Base-by-base conservation (phyloP, 1,139 yeast genomes). In the Ashbya aceris region DNA sequence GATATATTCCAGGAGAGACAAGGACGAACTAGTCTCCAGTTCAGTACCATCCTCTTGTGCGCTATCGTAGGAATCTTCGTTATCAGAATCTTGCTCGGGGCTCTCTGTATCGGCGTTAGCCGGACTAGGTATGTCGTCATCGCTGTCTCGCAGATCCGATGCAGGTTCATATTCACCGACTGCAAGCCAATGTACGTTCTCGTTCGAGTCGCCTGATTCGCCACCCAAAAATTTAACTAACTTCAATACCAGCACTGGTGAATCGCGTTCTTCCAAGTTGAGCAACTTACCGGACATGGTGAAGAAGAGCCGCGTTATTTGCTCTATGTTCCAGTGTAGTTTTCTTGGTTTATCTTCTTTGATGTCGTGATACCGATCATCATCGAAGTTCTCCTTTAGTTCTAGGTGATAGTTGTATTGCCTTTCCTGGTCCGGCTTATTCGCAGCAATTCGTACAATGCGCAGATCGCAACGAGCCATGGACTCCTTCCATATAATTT, bases 401-500 rank as follows among this genome's bases (percentile, higher is more conserved):
- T 56, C 61, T 31, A 84, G 52, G 8, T 58, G 58, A 55, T 81
- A 83, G 4, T 57, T 50, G 51, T 64, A 78, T 2, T 45, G 40
- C n/a, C 5, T 6, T n/a, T 34, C 35, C 11, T 6, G 27, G n/a
- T 27, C 37, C 11, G 38, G 11, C 2, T 40, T 33, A 2, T 41
- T 45, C 5, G 36, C 27, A 30, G n/a, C 28, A 39, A 40, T 13
- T 44, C 77, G 61, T 41, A 64, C 50, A 7, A 81, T 56, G 17
- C 64, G 60, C 1, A 76, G 73, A 44, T 62, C 59, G 34, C 82
- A 74, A 43, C 78, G 68, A 7, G 86, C 80, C 61, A 67, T 77
- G 44, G 79, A 81, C 53, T 83, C 94, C 51, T 80, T 81, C 94
- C 94, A 83, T 2, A 76, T 70, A 1, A 82, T 72, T 4, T 81